phyloP scores from a whole-genome alignment of 495 filamentous ascomycete genomes.

The Penicillium ucsense region DNA sequence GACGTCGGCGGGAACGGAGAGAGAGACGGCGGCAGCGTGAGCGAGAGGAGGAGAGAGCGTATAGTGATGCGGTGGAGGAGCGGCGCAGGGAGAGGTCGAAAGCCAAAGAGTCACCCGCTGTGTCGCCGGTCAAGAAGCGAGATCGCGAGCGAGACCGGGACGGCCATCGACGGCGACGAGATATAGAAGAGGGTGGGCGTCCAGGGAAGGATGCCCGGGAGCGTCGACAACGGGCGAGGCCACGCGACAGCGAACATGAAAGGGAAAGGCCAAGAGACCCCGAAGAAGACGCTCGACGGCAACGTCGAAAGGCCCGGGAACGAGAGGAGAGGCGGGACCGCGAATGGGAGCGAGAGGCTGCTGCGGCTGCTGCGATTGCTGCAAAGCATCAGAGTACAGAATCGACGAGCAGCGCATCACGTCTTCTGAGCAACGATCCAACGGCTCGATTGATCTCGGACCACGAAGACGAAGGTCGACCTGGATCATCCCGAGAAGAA shows the following conservation, averaged over 20 bases:
- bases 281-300: conserved; percentile 10
- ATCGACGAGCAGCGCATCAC: conserved; percentile 30
- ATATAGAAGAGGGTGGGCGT: conserved; percentile 14
- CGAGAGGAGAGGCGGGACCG: conserved; percentile 10
- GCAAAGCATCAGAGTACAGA: conserved; percentile 32
- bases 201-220: conserved; percentile 14
- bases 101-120: conserved; percentile 27
- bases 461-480: conserved; percentile 32
- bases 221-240: neutral
- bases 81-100: conserved; percentile 22
- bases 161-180: conserved; percentile 12
- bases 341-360: conserved; percentile 9
- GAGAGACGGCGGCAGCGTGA: conserved; percentile 9
- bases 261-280: conserved; percentile 5
- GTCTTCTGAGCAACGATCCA: conserved; percentile 40
- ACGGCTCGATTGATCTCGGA: conserved; percentile 52
- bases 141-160: conserved; percentile 23
- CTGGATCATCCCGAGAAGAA: conserved; percentile 12
- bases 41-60: conserved; percentile 10
- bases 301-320: conserved; percentile 13
- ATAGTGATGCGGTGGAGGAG: conserved; percentile 10
- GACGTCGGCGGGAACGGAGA: conserved; percentile 6
- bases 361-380: conserved; percentile 6
- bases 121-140: conserved; percentile 22
- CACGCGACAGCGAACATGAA: conserved; percentile 2